Base-by-base conservation (phyloP, 1,284 basidiomycete species). In the Austropuccinia psidii region DNA sequence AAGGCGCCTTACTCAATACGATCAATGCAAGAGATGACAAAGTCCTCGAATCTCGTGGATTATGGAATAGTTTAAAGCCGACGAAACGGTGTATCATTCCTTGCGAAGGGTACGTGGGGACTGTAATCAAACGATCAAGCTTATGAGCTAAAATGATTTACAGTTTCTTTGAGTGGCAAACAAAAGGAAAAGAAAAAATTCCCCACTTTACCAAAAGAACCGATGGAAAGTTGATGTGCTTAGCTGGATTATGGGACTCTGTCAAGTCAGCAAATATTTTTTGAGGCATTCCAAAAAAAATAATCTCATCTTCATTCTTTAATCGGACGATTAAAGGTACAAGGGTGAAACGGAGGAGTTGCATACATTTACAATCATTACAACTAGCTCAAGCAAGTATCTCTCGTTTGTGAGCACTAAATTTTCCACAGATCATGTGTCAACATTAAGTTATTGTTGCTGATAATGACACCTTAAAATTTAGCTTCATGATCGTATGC, bases 121-220 rank as follows among this genome's bases (percentile, higher is more conserved):
- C n/a, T 4, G 43, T 52, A 4, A 37, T 52, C 45, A 17, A 50
- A 37, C 27, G 24, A 45, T 49, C 37, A n/a, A 35, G 47, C 50
- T n/a, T 17, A n/a, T n/a, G n/a, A n/a, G n/a, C 19, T 49, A 7
- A n/a, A 9, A 21, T 35, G 73, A 76, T 33, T 74, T 79, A 19
- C 78, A 93, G 89, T 52, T 96, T 93, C 81, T 97, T 89, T 80
- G 94, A 92, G 82, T 97, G 94, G 90, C 83, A 90, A 66, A 89
- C 87, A 76, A 91, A 89, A 78, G 89, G 88, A 55, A 88, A 87
- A 76, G 84, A 87, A 17, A 88, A 90, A 75, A 78, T 90, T 0
- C 90, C 93, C 0, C 87, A 94, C 79, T 93, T 91, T 77, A 88
- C 86, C 24, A 90, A 88, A 78, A 87, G 86, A 52, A 84, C 85